These are phyloP conservation scores for Lodderomyces parapsilosis DNA, from an alignment of 1,139 yeast species.

Conservation along the genomic window DNA sequence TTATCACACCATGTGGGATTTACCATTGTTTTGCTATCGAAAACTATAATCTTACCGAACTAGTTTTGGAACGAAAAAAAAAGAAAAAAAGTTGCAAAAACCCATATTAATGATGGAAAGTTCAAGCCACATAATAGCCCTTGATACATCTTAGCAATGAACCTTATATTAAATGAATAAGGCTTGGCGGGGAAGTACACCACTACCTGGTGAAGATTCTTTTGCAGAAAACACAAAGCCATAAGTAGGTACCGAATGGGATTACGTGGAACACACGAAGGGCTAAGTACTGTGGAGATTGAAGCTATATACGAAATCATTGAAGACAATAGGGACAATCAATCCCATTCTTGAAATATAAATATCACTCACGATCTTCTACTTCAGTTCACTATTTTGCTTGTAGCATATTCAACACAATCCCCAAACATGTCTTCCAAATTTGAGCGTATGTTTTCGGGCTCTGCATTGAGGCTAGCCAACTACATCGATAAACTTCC, in stretches of 20 bases:
- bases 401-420: too few species aligned
- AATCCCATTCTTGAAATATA: too few species aligned
- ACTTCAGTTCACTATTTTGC: too few species aligned
- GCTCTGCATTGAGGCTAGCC: slow-evolving; percentile 33
- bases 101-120: neutral
- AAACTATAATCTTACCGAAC: slow-evolving; percentile 1
- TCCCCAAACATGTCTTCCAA: slow-evolving; percentile 12
- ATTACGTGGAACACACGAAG: too few species aligned
- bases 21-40: neutral
- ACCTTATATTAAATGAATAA: neutral
- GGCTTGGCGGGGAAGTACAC: neutral
- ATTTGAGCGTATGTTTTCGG: slow-evolving; percentile 15
- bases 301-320: slow-evolving; percentile 56
- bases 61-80: neutral
- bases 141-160: neutral
- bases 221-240: neutral
- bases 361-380: too few species aligned
- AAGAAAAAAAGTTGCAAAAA: neutral
- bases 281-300: slow-evolving; percentile 41
- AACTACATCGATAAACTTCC: slow-evolving; percentile 38
- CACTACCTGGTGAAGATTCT: neutral
- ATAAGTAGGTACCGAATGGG: neutral
- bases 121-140: neutral
- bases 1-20: too few species aligned
- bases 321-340: slow-evolving; percentile 50